Conservation (phyloP, 139 green algal species). For the Tetradesmus obliquus region DNA sequence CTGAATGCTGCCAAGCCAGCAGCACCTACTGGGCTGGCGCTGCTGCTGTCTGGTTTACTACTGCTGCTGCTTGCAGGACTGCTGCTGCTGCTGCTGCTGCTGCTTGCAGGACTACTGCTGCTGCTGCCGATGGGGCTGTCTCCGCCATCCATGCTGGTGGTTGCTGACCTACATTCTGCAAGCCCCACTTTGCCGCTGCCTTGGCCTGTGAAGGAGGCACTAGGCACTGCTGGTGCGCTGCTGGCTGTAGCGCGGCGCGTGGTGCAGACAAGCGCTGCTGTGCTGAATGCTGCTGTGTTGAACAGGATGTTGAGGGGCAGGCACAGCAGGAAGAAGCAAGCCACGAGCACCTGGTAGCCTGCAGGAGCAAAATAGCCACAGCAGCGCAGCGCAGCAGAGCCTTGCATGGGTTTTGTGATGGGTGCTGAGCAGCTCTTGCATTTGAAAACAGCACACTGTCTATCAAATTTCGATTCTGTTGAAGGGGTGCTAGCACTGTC, state of each 20-base stretch:
- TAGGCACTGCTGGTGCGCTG: neutral
- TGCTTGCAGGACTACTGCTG: neutral
- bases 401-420: no score
- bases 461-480: no score
- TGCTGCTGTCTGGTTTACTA: neutral
- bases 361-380: neutral
- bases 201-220: slow-evolving; percentile 19
- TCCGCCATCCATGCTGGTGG: neutral
- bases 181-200: slow-evolving; percentile 22
- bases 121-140: neutral
- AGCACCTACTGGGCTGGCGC: neutral
- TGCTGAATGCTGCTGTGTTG: slow-evolving; percentile 50
- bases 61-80: slow-evolving; percentile 8
- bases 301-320: slow-evolving; percentile 67
- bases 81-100: slow-evolving; percentile 1
- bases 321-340: slow-evolving; percentile 60
- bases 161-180: neutral
- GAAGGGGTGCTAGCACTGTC: no score
- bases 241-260: neutral
- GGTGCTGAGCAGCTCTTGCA: no score
- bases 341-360: slow-evolving; percentile 67
- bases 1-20: neutral
- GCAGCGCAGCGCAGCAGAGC: neutral
- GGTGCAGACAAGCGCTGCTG: slow-evolving; percentile 32
- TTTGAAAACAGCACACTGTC: no score